These are phyloP conservation scores for Gossypium australe DNA, from an alignment of 345 rosid genomes.

Conservation along the genomic window DNA sequence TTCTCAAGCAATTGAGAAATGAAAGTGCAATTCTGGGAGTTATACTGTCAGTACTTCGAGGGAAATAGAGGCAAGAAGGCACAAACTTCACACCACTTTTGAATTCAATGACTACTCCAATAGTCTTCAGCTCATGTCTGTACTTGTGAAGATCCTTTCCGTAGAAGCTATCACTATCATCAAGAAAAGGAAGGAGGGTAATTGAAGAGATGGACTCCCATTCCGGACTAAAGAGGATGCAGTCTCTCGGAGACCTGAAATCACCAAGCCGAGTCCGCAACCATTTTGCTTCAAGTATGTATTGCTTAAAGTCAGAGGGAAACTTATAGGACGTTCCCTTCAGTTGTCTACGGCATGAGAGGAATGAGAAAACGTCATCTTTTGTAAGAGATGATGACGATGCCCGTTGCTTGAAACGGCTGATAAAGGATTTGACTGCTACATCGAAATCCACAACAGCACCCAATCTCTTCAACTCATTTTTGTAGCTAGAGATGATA, in stretches of 20 bases:
- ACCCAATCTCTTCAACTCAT: constrained; percentile 44
- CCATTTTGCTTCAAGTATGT: constrained; percentile 45
- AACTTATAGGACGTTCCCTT: constrained; percentile 10
- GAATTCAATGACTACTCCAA: constrained; percentile 39
- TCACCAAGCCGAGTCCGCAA: constrained; percentile 54
- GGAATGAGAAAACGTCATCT: constrained; percentile 26
- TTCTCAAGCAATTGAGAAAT: constrained; percentile 40
- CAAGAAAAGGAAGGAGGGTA: constrained; percentile 52
- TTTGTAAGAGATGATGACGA: constrained; percentile 28
- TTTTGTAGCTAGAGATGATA: constrained; percentile 19
- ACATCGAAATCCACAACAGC: constrained; percentile 39
- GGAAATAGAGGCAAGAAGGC: constrained; percentile 34
- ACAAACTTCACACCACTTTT: constrained; percentile 47
- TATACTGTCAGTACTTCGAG: constrained; percentile 21
- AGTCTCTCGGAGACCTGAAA: constrained; percentile 43
- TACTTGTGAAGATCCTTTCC: constrained; percentile 42
- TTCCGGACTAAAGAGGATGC: constrained; percentile 46
- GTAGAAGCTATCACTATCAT: constrained; percentile 41
- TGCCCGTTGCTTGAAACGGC: constrained; percentile 33
- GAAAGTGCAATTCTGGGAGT: constrained; percentile 30
- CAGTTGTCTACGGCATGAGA: constrained; percentile 42
- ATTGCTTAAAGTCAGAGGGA: constrained; percentile 28
- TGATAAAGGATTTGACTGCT: constrained; percentile 35
- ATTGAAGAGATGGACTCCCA: constrained; percentile 55
- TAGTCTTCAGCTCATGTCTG: constrained; percentile 37